phyloP scores from a whole-genome alignment of 2,329 filamentous ascomycete species.

The Cordyceps tenuipes region DNA sequence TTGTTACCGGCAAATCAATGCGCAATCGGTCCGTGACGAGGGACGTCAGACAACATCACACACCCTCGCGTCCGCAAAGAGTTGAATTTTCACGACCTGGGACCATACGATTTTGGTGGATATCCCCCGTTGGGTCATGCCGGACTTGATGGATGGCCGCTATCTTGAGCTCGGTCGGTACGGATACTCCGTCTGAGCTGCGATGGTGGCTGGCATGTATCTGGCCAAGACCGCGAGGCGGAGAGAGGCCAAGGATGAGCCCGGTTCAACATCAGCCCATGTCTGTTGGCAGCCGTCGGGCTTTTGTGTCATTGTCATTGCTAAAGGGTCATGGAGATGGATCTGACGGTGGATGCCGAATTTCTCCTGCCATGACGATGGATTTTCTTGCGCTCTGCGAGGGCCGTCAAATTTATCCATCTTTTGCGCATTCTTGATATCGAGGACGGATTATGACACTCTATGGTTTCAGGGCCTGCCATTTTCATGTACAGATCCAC shows the following conservation, averaged over 20 bases:
- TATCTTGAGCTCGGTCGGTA: background rate
- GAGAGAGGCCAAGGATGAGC: background rate
- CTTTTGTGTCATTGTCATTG: background rate
- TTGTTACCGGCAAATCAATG: background rate
- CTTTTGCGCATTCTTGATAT: background rate
- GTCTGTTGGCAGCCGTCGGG: background rate
- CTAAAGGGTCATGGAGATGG: too few species aligned
- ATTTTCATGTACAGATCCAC: background rate
- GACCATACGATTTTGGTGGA: background rate
- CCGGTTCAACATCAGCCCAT: background rate
- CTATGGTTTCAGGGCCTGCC: background rate
- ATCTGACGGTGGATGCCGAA: background rate
- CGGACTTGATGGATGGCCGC: background rate
- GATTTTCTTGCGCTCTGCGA: background rate
- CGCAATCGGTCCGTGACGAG: background rate
- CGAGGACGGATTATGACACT: background rate
- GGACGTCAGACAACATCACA: background rate
- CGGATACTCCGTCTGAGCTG: background rate
- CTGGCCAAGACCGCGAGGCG: background rate
- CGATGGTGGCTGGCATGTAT: background rate
- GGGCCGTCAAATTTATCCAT: background rate
- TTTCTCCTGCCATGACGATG: background rate
- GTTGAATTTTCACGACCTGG: background rate
- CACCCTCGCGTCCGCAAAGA: background rate
- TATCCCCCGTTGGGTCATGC: background rate